Evolutionary conservation across 1,139 yeast genomes (phyloP), one percentile per base, ranked within the genome.

Genomic region (Saccharomyces uvarum): DNA sequence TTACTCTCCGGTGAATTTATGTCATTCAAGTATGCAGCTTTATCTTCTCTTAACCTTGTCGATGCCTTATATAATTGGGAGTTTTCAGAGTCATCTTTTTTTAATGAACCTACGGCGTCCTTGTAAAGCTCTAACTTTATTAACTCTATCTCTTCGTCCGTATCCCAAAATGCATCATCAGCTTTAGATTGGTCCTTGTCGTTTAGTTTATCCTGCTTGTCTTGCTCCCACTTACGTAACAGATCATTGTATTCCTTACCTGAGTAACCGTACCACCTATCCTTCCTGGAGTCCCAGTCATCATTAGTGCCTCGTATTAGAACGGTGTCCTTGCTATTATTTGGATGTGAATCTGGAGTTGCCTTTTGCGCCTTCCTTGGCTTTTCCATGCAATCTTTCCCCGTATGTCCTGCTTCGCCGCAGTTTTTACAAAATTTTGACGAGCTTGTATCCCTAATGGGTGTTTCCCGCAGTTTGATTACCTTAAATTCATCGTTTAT

Each of bases 221-320:
- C 51, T 31, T 41, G 50, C 29, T 56, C 53, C 67, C 69, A 65
- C 19, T 56, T 53, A 11, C 56, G 48, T 7, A 65, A 29, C 13
- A 63, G 55, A 5, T 61, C 54, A 24, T 63, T 61, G 51, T 65
- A 63, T 44, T 65, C 69, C 49, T 64, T 59, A 9, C 68, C 69
- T 1, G 63, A 54, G 51, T 66, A 68, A 2, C 72, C 72, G 53
- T 59, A 68, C 72, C 72, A 69, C 50, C 71, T 56, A 56, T 69
- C 72, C 52, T 65, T 61, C 28, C 62, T 64, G 4, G 70, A 69
- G 57, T 69, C 72, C 61, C 65, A 69, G 54, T 62, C 61, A 4
- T 52, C 52, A 1, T 47, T 54, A 7, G 54, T 55, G 26, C 57
- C 55, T 41, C 60, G 54, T 32, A 51, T 51, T 19, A 53, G 42